A percentile compares a stretch with the other conserved stretches of the same genome.
These are phyloP conservation scores for Quercus cerris DNA, from an alignment of 306 rosid species.

Conservation along the genomic window DNA sequence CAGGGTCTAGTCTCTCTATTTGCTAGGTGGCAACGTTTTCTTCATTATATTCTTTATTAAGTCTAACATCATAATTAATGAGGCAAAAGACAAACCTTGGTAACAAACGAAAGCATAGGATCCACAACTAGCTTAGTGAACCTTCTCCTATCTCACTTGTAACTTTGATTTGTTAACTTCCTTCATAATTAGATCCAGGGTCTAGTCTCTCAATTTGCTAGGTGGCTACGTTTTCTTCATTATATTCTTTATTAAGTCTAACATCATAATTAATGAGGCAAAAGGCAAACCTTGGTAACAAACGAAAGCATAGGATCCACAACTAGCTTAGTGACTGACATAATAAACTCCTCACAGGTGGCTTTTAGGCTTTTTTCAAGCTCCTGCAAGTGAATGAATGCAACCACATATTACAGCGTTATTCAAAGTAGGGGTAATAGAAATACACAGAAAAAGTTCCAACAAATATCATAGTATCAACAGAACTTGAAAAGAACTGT, in stretches of 20 bases:
- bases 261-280: slow-evolving; percentile 9
- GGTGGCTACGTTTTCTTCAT: slow-evolving; percentile 1
- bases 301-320: slow-evolving; percentile 99
- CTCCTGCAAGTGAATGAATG: slow-evolving; percentile 58
- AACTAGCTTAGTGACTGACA: slow-evolving; percentile 93
- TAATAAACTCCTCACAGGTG: slow-evolving; percentile 96
- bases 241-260: background rate
- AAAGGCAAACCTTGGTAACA: slow-evolving; percentile 83
- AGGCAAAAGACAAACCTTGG: slow-evolving; percentile 64
- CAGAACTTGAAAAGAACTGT: background rate
- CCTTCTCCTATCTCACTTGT: background rate
- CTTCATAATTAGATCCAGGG: slow-evolving; percentile 6
- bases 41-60: background rate
- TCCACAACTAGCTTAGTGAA: slow-evolving; percentile 94
- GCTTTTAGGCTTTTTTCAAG: slow-evolving; percentile 91
- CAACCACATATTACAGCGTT: background rate
- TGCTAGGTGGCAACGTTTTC: slow-evolving; percentile 4
- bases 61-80: slow-evolving; percentile 6
- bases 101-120: slow-evolving; percentile 96
- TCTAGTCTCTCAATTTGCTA: slow-evolving; percentile 14
- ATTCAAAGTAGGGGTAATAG: background rate
- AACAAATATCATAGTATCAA: background rate
- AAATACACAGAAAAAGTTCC: background rate
- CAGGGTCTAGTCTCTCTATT: slow-evolving; percentile 12
- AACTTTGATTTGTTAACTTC: slow-evolving; percentile 5